These are phyloP conservation scores for Discostella pseudostelligera DNA, from an alignment of 108 stramenopile species.

Conservation along the genomic window DNA sequence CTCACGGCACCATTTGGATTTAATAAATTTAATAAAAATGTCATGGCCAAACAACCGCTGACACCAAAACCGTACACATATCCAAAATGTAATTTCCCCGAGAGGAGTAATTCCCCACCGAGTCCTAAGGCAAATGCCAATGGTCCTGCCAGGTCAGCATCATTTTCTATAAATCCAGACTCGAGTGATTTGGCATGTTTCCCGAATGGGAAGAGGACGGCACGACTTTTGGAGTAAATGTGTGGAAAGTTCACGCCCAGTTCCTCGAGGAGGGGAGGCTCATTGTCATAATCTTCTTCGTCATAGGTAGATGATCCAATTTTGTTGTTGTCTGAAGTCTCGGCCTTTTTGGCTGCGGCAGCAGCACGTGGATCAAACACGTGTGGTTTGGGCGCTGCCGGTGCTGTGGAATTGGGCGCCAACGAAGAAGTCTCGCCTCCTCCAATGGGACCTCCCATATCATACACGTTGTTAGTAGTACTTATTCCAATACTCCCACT, in stretches of 20 bases:
- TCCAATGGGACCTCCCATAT: slow-evolving; percentile 39
- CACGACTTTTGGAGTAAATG: slow-evolving; percentile 90
- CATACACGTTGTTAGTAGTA: slow-evolving; percentile 10
- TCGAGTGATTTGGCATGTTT: slow-evolving; percentile 40
- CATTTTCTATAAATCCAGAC: slow-evolving; percentile 55
- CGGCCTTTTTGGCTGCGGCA: not conserved
- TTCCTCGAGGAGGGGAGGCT: slow-evolving; percentile 98
- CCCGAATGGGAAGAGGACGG: slow-evolving; percentile 77
- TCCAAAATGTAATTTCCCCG: slow-evolving; percentile 96
- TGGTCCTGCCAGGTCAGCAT: slow-evolving; percentile 97
- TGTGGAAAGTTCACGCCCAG: slow-evolving; percentile 95
- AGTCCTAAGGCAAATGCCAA: slow-evolving; percentile 85
- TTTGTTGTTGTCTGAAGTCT: not conserved
- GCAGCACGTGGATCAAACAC: slow-evolving; percentile 41
- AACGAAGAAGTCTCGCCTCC: not conserved
- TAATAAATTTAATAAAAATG: slow-evolving; percentile 92
- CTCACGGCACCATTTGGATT: slow-evolving; percentile 67
- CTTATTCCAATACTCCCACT: not conserved
- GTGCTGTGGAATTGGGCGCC: slow-evolving; percentile 6
- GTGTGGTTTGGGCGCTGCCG: slow-evolving; percentile 13
- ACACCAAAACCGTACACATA: slow-evolving; percentile 99
- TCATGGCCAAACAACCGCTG: slow-evolving; percentile 84
- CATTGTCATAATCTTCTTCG: slow-evolving; percentile 83
- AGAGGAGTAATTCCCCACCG: slow-evolving; percentile 88
- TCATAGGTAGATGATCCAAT: not conserved